Evolutionary conservation across 805 yeast genomes (phyloP).

Genomic region (Metschnikowia noctiluminum): DNA sequence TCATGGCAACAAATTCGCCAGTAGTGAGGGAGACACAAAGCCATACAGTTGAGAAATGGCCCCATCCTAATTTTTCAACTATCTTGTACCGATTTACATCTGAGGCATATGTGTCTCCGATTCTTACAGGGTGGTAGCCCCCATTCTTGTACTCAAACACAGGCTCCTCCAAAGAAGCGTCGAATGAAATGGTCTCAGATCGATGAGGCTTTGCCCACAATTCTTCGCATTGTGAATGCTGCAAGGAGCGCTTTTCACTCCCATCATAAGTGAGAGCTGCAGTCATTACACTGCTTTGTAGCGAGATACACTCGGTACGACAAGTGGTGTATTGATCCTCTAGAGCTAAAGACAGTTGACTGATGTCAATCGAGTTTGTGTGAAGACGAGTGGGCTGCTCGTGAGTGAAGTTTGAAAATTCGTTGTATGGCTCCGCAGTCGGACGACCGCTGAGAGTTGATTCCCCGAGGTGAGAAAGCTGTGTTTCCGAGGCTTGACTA

Average conservation of each 20-base stretch:
- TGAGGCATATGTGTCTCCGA: slow-evolving; percentile 81
- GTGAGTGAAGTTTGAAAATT: not conserved
- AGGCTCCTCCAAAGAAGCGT: slow-evolving; percentile 68
- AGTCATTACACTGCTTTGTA: slow-evolving; percentile 40
- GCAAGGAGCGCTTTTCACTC: slow-evolving; percentile 1
- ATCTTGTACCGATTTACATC: slow-evolving; percentile 59
- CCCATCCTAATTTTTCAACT: slow-evolving; percentile 96
- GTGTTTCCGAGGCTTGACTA: not conserved
- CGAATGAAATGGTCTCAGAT: slow-evolving; percentile 14
- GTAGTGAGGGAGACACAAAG: slow-evolving; percentile 63
- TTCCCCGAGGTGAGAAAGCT: not conserved
- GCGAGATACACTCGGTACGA: slow-evolving; percentile 36
- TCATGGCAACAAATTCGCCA: slow-evolving; percentile 89
- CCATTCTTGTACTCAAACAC: slow-evolving; percentile 82
- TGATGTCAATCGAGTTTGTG: slow-evolving; percentile 2
- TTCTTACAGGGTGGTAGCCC: slow-evolving; percentile 91
- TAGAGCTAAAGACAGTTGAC: not conserved
- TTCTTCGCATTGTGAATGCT: not conserved
- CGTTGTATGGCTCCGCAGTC: not conserved
- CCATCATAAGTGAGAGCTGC: slow-evolving; percentile 17
- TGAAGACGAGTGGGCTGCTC: slow-evolving; percentile 2
- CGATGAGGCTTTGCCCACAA: not conserved
- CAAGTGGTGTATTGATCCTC: slow-evolving; percentile 24
- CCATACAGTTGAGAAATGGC: slow-evolving; percentile 73
- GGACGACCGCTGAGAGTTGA: not conserved